Evolutionary conservation across 2,329 filamentous ascomycete genomes (phyloP), one percentile per base, ranked within the genome.

Genomic region (Cercospora berteroae): DNA sequence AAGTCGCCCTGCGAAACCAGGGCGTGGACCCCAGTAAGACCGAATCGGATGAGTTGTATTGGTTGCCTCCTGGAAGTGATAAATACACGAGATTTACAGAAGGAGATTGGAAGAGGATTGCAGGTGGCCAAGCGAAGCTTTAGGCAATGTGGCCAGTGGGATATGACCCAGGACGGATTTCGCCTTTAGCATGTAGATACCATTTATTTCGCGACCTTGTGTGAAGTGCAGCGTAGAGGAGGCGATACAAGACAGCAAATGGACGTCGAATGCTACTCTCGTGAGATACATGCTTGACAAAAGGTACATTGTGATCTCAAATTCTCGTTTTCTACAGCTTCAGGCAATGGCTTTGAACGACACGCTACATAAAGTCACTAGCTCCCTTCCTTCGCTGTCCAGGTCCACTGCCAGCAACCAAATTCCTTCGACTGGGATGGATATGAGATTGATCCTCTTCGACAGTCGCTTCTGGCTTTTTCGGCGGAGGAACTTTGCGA

Each of bases 81-180:
- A 67, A 63, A 0, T 97, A 96, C 78, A 85, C 88, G 31, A 84
- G 80, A 7, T 96, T 96, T 78, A 81, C 80, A 0, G 79, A 84
- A 69, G 80, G 79, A 65, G 90, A 96, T 55, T 96, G 92, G 92
- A 81, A 85, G 42, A 82, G 82, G 65, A 76, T 97, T 70, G 85
- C 85, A 42, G 87, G 81, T 1, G 92, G 92, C 0, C 83, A 84
- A 68, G 89, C 92, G 20, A 94, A 89, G 81, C 79, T 96, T 69
- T 94, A 90, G 16, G 9, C 27, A n/a, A 4, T 31, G 42, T n/a
- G 20, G 16, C 9, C 10, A 25, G 27, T 29, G 23, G 16, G 12
- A 23, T 16, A 12, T 5, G 10, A 50, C 44, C 9, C 20, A 50
- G 44, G 2, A 50, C 12, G 4, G 44, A 25, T 12, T 12, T 13